These are phyloP conservation scores for Phaffia australis DNA, from an alignment of 768 basidiomycete species.

Conservation along the genomic window DNA sequence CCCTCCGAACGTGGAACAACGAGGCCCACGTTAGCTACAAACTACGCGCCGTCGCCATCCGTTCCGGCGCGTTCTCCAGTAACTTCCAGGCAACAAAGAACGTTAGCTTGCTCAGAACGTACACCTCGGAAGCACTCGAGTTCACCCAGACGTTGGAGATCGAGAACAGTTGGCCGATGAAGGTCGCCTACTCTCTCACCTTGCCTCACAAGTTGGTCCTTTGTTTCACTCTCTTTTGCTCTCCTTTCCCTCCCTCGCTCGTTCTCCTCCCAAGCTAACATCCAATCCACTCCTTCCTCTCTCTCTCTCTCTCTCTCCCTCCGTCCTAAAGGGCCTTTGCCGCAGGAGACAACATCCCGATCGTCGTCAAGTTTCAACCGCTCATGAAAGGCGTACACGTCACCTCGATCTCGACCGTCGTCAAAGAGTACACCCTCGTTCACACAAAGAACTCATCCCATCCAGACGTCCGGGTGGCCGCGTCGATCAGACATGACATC, in stretches of 20 bases:
- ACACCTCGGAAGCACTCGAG: constrained; percentile 72
- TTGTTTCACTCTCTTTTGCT: constrained; percentile 43
- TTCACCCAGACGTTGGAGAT: constrained; percentile 88
- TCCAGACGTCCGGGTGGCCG: constrained; percentile 53
- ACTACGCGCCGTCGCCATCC: constrained; percentile 70
- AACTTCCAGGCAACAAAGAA: constrained; percentile 55
- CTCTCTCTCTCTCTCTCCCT: background rate
- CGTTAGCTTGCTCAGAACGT: constrained; percentile 60
- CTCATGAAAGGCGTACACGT: constrained; percentile 73
- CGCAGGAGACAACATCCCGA: constrained; percentile 70
- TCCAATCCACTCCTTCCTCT: background rate
- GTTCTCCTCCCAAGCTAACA: background rate
- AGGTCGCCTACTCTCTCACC: constrained; percentile 39
- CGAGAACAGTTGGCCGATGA: constrained; percentile 94
- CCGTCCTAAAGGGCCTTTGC: constrained; percentile 82
- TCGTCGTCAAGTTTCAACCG: constrained; percentile 76
- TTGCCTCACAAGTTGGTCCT: constrained; percentile 56
- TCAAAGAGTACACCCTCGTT: constrained; percentile 57
- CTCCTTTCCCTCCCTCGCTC: background rate
- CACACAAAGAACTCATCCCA: constrained; percentile 55
- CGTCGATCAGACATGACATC: constrained; percentile 59
- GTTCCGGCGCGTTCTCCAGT: constrained; percentile 55
- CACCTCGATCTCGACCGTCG: constrained; percentile 51
- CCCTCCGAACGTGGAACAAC: constrained; percentile 48
- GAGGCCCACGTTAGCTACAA: constrained; percentile 68